A percentile compares a stretch with the other conserved stretches of the same genome.
Conservation (phyloP, 2,329 filamentous ascomycete genomes). For the Penicillium sp. region DNA sequence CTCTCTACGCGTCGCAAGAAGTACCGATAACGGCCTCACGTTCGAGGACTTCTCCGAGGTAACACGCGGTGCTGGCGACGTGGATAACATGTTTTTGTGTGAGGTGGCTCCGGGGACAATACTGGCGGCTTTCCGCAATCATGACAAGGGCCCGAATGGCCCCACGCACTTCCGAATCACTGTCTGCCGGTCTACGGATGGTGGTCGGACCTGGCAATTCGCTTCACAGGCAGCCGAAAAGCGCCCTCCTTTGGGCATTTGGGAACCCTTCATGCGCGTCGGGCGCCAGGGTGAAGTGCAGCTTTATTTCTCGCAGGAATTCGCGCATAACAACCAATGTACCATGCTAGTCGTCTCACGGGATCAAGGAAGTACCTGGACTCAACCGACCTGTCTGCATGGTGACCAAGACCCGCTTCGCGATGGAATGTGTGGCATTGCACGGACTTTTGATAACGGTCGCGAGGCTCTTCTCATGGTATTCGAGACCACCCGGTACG, state of each 20-base stretch:
- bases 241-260: constrained; percentile 41
- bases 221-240: constrained; percentile 49
- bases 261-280: constrained; percentile 54
- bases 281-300: constrained; percentile 43
- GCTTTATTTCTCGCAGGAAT: constrained; percentile 50
- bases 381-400: constrained; percentile 42
- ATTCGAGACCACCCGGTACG: constrained; percentile 48
- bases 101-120: constrained; percentile 40
- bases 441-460: constrained; percentile 33
- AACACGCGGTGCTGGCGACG: constrained; percentile 45
- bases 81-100: constrained; percentile 51
- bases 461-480: constrained; percentile 46
- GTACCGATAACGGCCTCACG: constrained; percentile 45
- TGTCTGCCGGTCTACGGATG: constrained; percentile 49
- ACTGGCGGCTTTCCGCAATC: constrained; percentile 53
- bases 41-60: constrained; percentile 48
- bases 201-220: constrained; percentile 46
- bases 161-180: constrained; percentile 52
- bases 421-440: constrained; percentile 49
- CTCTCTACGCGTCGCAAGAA: constrained; percentile 47
- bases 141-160: constrained; percentile 40
- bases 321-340: constrained; percentile 49
- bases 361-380: constrained; percentile 48
- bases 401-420: constrained; percentile 40
- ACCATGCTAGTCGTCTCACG: constrained; percentile 50